Percentiles rank a stretch among this genome's conserved stretches.
Conservation (phyloP, 2,329 filamentous ascomycete species). For the Chaetomium strumarium region DNA sequence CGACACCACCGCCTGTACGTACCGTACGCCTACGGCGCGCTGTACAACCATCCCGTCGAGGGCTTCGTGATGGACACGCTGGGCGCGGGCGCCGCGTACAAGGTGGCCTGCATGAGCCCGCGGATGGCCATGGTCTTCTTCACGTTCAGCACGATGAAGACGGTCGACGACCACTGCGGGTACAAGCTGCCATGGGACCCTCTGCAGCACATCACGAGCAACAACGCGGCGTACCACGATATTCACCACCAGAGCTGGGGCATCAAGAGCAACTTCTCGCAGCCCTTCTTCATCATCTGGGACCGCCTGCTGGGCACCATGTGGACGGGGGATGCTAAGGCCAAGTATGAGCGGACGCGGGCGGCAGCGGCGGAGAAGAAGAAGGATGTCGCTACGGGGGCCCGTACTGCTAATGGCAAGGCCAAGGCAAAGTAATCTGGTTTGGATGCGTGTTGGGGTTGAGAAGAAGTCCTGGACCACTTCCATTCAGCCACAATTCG, state of each 20-base stretch:
- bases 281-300: slow-evolving; percentile 96
- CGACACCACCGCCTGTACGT: slow-evolving; percentile 96
- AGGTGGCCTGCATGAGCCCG: slow-evolving; percentile 73
- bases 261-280: slow-evolving; percentile 91
- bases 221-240: slow-evolving; percentile 95
- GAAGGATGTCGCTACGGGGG: slow-evolving; percentile 2
- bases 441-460: neutral
- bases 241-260: slow-evolving; percentile 99
- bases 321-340: slow-evolving; percentile 61
- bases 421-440: neutral
- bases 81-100: slow-evolving; percentile 78
- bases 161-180: slow-evolving; percentile 94
- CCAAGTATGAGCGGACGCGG: slow-evolving; percentile 39
- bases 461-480: neutral
- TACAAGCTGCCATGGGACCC: slow-evolving; percentile 96
- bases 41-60: slow-evolving; percentile 95
- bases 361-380: slow-evolving; percentile 37
- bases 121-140: slow-evolving; percentile 89
- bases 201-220: slow-evolving; percentile 82
- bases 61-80: slow-evolving; percentile 90
- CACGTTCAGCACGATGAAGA: slow-evolving; percentile 84
- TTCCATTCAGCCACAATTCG: neutral
- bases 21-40: slow-evolving; percentile 90
- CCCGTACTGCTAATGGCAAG: neutral
- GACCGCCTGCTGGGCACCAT: slow-evolving; percentile 75